Evolutionary conservation across 192 early-diverging fungal species (phyloP).

Genomic region (Entomortierella beljakovae): DNA sequence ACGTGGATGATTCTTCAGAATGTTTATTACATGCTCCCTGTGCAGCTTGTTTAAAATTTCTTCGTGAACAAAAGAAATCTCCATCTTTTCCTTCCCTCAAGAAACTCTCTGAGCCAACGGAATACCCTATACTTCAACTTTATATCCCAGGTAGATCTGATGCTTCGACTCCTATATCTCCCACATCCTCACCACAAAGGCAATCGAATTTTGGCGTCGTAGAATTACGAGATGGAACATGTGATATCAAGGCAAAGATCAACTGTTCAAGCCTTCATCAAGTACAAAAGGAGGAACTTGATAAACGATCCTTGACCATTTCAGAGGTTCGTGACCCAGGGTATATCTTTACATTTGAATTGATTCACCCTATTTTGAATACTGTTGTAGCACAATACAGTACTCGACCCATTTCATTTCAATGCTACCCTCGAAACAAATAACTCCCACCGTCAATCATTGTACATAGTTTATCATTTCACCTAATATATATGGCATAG

Average conservation of each 20-base stretch:
- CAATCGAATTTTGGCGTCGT: constrained; percentile 25
- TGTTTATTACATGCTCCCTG: constrained; percentile 4
- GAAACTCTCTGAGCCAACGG: constrained; percentile 10
- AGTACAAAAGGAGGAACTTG: constrained; percentile 10
- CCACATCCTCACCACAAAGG: no score
- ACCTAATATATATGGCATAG: no score
- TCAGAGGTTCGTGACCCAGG: constrained; percentile 26
- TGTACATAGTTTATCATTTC: no score
- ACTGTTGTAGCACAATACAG: constrained; percentile 19
- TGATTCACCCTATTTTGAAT: constrained; percentile 25
- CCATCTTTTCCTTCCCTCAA: constrained; percentile 14
- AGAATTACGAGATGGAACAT: constrained; percentile 31
- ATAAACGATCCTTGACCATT: neutral
- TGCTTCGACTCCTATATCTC: neutral
- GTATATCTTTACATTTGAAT: constrained; percentile 48
- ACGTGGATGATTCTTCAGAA: neutral
- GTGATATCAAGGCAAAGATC: constrained; percentile 42
- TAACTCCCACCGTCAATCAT: no score
- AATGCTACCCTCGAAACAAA: constrained; percentile 48
- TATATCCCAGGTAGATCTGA: constrained; percentile 16
- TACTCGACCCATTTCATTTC: constrained; percentile 36
- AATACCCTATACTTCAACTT: constrained; percentile 40
- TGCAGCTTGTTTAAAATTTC: constrained; percentile 28
- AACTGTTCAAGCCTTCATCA: constrained; percentile 50
- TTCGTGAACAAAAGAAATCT: constrained; percentile 33